Base-by-base conservation (phyloP, 148 eudicot species). In the Vaccinium vitisidaea region DNA sequence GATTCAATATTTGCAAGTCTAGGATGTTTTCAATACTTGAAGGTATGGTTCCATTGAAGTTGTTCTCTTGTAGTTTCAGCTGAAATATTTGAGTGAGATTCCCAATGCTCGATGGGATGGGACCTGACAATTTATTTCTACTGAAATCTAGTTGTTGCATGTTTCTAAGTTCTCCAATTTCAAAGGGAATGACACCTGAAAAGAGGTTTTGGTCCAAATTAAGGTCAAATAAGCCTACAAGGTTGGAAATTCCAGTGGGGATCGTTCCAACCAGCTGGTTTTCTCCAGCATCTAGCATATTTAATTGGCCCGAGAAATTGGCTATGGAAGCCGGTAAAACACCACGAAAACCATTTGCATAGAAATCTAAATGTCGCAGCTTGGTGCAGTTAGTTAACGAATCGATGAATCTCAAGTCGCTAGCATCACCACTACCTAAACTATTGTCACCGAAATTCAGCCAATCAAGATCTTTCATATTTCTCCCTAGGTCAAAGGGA, bases 31-130 rank as follows among this genome's bases (percentile, higher is more conserved):
- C 84, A 23, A 82, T 23, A 30, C 84, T 82, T 19, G 65, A 32
- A 81, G 89, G 89, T 23, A 87, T 77, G 73, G 36, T 79, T 11
- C 87, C 87, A 48, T 61, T 55, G 4, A 87, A 82, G 1, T 55
- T 21, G 83, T 84, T 87, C 50, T 30, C 0, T 13, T 2, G 0
- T 48, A 87, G 48, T 9, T 2, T 3, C 27, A 87, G 8, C 2
- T 0, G 6, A 14, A 58, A 81, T 19, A 87, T 36, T 49, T 21
- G 82, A 2, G 89, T 54, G 43, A 84, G 46, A 71, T 87, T 87
- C 11, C 59, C 25, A 4, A 84, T 23, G 13, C 79, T 50, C 8
- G 23, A 36, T 19, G 86, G 89, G n/a, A 87, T 84, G 6, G 4
- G 59, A n/a, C 83, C 80, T 1, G 71, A 49, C 8, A 87, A 15